Evolutionary conservation across 2,329 filamentous ascomycete species (phyloP), one percentile per base, ranked within the genome.

Genomic region (Acarospora socialis): DNA sequence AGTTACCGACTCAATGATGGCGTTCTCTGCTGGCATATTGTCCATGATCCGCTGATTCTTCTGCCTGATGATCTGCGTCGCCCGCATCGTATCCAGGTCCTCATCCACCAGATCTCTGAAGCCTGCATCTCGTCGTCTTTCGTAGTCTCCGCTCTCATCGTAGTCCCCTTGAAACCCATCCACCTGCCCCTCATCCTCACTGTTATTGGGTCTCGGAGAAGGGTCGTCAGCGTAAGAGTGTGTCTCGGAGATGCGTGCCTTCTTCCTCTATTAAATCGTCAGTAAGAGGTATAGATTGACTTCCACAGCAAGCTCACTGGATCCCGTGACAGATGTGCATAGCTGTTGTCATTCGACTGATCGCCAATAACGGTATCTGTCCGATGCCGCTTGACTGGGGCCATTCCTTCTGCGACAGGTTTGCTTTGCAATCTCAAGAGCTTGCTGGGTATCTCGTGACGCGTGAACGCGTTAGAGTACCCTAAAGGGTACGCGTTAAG

Each of bases 1-100:
- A 21, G 75, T 79, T 34, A 95, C 79, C 40, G 77, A 77, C 53
- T 93, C 79, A 28, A 95, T 78, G 33, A 95, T 87, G 1, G 83
- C 86, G 44, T 81, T 77, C 22, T 92, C 79, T 0, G 82, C 77
- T 2, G 79, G 70, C 22, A 73, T 65, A 45, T 93, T 94, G 14
- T 80, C 67, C 8, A 71, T 69, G 32, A 36, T 39, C 21, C 41
- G 34, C 23, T 38, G 34, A 17, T 46, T 45, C 22, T 47, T 41
- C 28, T 47, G 46, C 23, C 46, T 41, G 8, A 54, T 40, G 16
- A 52, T 43, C 33, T 44, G 42, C 10, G 37, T 43, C 8, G 39
- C 45, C 30, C 35, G 33, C 13, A 37, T 32, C 12, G 40, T 28
- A 28, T 43, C 30, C 15, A 32, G 12, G 10, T 35, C 28, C 30